Base-by-base conservation (phyloP, 2,329 filamentous ascomycete genomes). In the Claviceps pazoutovae region DNA sequence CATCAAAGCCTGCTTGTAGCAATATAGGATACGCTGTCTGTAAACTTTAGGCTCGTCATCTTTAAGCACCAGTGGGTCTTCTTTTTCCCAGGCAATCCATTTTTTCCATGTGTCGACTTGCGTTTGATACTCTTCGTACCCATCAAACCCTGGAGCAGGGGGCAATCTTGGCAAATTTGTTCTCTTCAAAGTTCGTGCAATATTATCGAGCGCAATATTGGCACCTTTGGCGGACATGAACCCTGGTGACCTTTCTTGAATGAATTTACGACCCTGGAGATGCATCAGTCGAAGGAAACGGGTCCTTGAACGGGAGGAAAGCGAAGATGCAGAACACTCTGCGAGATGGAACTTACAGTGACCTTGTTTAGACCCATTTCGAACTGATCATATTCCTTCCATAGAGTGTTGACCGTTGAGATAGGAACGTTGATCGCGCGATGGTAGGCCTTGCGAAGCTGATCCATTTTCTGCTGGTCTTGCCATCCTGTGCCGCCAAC, bases 351-450 rank as follows among this genome's bases (percentile, higher is more conserved):
- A 70, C 78, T 63, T 75, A 90, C 87, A 43, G 89, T 94, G 58
- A 88, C 80, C 68, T 95, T 97, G 72, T 96, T 96, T 53, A 96
- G 69, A 5, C 84, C 81, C 79, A 93, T 89, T 69, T 98, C 93
- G 62, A 98, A 98, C 58, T 87, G 83, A 65, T 97, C 90, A 63
- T 98, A 98, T 62, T 98, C 91, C 65, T 94, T 95, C 94, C 93
- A 98, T 14, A 98, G 71, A 50, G 78, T 79, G 61, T 91, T 87
- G 48, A 95, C 80, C 36, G 84, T 85, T 51, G 84, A 80, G 56
- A 88, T 95, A 4, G 94, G 94, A 41, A 96, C 80, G 57, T 81
- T 83, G 53, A 96, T 87, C 14, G 91, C 91, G 50, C 84, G 84
- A 61, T 96, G 90, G 65, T 96, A 98, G 0, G 88, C 86, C 65